These are phyloP conservation scores for Craterostigma plantagineum DNA, from an alignment of 257 asterid genomes.

Conservation along the genomic window DNA sequence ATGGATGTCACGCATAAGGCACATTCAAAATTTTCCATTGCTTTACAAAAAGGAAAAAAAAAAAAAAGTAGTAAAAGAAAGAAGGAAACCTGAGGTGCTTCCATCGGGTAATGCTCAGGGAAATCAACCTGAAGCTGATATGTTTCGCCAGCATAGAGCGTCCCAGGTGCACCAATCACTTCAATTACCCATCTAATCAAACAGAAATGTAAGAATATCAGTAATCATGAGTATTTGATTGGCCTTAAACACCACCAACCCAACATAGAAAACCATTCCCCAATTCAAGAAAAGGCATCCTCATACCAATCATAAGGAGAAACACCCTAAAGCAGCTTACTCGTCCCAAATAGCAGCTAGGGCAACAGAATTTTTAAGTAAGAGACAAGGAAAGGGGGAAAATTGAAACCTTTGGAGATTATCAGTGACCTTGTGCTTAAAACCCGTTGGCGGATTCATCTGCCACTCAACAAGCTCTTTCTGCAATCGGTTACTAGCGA, in stretches of 20 bases:
- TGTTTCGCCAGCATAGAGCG: conserved; percentile 34
- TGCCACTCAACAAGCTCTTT: conserved; percentile 97
- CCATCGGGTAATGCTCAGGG: conserved; percentile 67
- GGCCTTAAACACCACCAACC: too few species aligned
- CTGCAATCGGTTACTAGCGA: conserved; percentile 92
- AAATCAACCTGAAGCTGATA: conserved; percentile 64
- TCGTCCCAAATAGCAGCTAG: not conserved
- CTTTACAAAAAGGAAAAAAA: too few species aligned
- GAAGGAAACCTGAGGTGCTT: conserved; percentile 43
- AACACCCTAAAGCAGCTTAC: not conserved
- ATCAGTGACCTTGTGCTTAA: conserved; percentile 77
- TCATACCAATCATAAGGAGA: not conserved
- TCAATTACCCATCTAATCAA: conserved; percentile 47
- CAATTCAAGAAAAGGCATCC: too few species aligned
- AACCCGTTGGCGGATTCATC: conserved; percentile 80
- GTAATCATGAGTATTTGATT: too few species aligned
- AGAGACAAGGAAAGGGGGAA: not conserved
- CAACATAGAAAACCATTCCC: too few species aligned
- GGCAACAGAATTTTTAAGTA: not conserved
- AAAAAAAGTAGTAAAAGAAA: too few species aligned
- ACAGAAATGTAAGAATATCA: conserved; percentile 1
- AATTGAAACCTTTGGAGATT: conserved; percentile 59
- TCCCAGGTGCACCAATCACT: conserved; percentile 50
- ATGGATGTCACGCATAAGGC: not conserved
- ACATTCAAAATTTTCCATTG: too few species aligned